Percentiles rank a stretch among this genome's conserved stretches.
These are phyloP conservation scores for Populus pruinosa DNA, from an alignment of 345 rosid genomes.

Conservation along the genomic window DNA sequence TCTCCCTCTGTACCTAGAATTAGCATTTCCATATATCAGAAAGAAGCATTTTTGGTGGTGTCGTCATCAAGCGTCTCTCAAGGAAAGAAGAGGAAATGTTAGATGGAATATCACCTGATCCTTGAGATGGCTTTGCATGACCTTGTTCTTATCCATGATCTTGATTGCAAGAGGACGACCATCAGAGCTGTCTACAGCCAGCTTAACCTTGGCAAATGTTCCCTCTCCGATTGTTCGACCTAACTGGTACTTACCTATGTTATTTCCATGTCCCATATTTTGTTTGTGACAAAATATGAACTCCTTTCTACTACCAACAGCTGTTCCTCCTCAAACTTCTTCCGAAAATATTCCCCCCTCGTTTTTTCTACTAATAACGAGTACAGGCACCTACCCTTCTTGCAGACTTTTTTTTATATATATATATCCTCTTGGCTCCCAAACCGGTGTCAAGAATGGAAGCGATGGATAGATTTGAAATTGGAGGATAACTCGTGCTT, in stretches of 20 bases:
- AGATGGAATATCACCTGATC: constrained; percentile 41
- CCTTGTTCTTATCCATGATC: constrained; percentile 70
- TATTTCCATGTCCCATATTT: constrained; percentile 47
- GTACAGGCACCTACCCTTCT: neutral
- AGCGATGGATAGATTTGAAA: neutral
- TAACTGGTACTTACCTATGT: constrained; percentile 67
- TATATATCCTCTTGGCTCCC: neutral
- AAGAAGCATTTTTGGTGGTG: neutral
- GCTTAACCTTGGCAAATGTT: constrained; percentile 84
- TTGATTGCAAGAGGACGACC: constrained; percentile 65
- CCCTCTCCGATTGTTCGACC: constrained; percentile 82
- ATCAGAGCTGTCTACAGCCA: constrained; percentile 61
- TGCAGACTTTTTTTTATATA: constrained; percentile 9
- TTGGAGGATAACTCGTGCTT: constrained; percentile 3
- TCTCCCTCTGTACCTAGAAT: constrained; percentile 72
- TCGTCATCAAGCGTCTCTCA: neutral
- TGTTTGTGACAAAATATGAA: neutral
- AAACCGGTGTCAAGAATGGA: constrained; percentile 7
- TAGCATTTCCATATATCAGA: constrained; percentile 9
- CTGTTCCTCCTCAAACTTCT: neutral
- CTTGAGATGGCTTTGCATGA: constrained; percentile 65
- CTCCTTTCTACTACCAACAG: neutral
- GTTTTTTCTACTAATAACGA: neutral
- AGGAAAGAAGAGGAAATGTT: neutral
- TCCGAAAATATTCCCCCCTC: neutral